These are phyloP conservation scores for Sclerotinia subarctica DNA, from an alignment of 2,329 filamentous ascomycete genomes.

Conservation along the genomic window DNA sequence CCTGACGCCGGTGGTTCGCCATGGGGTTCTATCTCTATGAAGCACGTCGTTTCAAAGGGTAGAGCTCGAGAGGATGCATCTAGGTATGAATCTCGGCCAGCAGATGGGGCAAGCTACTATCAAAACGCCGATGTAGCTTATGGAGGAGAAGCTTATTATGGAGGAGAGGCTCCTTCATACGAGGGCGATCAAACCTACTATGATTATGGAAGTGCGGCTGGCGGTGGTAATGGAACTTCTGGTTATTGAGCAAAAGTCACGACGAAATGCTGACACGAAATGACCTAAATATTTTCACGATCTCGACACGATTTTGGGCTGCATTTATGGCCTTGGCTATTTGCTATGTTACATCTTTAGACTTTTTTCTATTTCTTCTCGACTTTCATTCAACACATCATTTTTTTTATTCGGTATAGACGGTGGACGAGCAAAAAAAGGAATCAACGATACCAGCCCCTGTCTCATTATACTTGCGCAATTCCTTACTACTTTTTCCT, in stretches of 20 bases:
- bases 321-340: background rate
- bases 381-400: background rate
- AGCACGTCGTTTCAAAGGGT: slow-evolving; percentile 46
- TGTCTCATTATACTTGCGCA: background rate
- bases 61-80: slow-evolving; percentile 46
- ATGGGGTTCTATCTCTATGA: slow-evolving; percentile 68
- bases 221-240: slow-evolving; percentile 31
- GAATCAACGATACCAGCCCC: slow-evolving; percentile 12
- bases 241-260: slow-evolving; percentile 16
- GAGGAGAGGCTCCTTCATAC: slow-evolving; percentile 30
- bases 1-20: slow-evolving; percentile 61
- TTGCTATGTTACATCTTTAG: background rate
- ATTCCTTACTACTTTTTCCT: background rate
- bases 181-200: slow-evolving; percentile 34
- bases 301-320: background rate
- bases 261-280: background rate
- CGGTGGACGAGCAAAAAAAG: slow-evolving; percentile 5
- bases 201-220: slow-evolving; percentile 36
- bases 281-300: slow-evolving; percentile 3
- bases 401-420: slow-evolving; percentile 7
- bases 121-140: slow-evolving; percentile 24
- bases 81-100: slow-evolving; percentile 38
- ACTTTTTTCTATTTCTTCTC: background rate
- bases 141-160: slow-evolving; percentile 33
- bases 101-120: slow-evolving; percentile 31